phyloP scores from a whole-genome alignment of 2,329 filamentous ascomycete genomes.

The Ceratocystis colombiana region DNA sequence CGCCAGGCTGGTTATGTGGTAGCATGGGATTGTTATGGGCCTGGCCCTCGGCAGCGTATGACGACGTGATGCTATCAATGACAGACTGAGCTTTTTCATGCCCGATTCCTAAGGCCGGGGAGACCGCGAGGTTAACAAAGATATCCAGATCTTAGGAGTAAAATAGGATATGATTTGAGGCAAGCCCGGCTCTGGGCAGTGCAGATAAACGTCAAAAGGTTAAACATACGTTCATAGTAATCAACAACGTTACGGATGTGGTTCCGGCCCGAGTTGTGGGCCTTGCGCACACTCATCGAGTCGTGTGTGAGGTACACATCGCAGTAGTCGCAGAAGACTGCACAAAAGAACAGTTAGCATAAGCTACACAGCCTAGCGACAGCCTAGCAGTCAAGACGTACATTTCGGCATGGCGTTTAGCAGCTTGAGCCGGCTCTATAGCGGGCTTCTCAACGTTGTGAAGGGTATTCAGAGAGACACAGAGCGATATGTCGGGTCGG shows the following conservation, averaged over 20 bases:
- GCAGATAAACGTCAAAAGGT: not conserved
- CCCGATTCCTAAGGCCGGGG: conserved; percentile 62
- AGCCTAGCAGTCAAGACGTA: conserved; percentile 27
- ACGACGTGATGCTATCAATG: conserved; percentile 94
- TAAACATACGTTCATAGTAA: conserved; percentile 78
- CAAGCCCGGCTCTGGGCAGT: no score
- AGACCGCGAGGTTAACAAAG: no score
- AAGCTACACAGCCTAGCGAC: conserved; percentile 2
- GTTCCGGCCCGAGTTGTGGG: conserved; percentile 93
- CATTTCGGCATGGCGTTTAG: conserved; percentile 14
- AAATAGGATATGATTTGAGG: no score
- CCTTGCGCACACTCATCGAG: conserved; percentile 98
- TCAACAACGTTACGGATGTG: conserved; percentile 95
- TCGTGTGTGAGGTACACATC: conserved; percentile 99
- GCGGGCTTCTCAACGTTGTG: conserved; percentile 26
- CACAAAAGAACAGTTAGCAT: conserved; percentile 26
- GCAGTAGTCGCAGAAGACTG: conserved; percentile 70
- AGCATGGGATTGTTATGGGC: conserved; percentile 77
- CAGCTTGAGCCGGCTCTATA: not conserved
- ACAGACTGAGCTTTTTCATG: conserved; percentile 98
- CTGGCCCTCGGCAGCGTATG: conserved; percentile 90
- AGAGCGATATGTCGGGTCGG: not conserved
- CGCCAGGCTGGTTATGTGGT: conserved; percentile 54
- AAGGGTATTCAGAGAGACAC: not conserved
- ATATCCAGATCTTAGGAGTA: no score